Conservation (phyloP, 306 rosid species). For the Pyrus betulifolia region DNA sequence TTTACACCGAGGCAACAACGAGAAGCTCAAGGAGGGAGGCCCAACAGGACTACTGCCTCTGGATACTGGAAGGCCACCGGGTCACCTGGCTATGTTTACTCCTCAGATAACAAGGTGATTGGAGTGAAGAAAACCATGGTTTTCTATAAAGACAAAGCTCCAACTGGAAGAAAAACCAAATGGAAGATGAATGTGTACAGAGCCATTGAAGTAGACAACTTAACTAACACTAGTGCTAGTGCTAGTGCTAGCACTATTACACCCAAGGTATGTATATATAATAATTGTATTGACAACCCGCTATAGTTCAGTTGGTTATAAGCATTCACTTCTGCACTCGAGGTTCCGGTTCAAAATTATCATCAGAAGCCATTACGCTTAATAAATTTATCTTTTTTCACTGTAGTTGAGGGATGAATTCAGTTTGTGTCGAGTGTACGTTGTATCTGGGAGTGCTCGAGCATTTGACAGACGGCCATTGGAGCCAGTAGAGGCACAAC, state of each 20-base stretch:
- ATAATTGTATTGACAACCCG: not conserved
- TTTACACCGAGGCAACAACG: conserved; percentile 63
- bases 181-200: conserved; percentile 93
- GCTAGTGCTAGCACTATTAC: not conserved
- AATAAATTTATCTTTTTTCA: not conserved
- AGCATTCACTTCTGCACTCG: not conserved
- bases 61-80: conserved; percentile 98
- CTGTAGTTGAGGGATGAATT: conserved; percentile 70
- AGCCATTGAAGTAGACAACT: conserved; percentile 41
- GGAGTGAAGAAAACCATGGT: conserved; percentile 87
- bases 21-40: conserved; percentile 78
- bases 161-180: conserved; percentile 68
- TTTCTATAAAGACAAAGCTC: conserved; percentile 76
- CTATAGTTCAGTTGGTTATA: not conserved
- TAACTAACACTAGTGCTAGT: conserved; percentile 9
- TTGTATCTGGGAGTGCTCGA: conserved; percentile 64
- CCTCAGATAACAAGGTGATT: conserved; percentile 45
- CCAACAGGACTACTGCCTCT: conserved; percentile 56
- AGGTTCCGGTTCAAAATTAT: not conserved
- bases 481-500: conserved; percentile 5
- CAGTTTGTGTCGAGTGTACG: conserved; percentile 74
- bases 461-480: conserved; percentile 80
- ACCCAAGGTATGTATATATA: conserved; percentile 36
- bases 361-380: not conserved
- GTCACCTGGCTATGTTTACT: conserved; percentile 73